These are phyloP conservation scores for Dipteronia dyeriana DNA, from an alignment of 345 rosid species.

Conservation along the genomic window DNA sequence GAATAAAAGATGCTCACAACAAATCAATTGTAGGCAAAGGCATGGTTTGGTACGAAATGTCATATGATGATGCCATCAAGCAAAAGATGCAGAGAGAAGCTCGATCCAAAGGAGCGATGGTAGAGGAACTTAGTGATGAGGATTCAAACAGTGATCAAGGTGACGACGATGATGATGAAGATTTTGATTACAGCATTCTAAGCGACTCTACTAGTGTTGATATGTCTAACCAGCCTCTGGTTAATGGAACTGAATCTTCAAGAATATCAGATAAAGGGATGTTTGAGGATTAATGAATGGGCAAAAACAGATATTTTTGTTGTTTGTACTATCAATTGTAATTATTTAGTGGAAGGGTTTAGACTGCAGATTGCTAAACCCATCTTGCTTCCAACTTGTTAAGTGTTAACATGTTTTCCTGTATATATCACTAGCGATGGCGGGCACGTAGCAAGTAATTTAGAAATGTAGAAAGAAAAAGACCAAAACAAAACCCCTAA, in stretches of 20 bases:
- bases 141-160: slow-evolving; percentile 31
- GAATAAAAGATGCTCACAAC: slow-evolving; percentile 77
- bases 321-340: neutral
- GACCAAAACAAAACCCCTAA: neutral
- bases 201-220: slow-evolving; percentile 42
- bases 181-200: slow-evolving; percentile 74
- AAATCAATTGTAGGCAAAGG: slow-evolving; percentile 87
- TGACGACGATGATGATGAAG: slow-evolving; percentile 49
- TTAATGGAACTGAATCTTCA: slow-evolving; percentile 76
- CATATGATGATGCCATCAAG: slow-evolving; percentile 73
- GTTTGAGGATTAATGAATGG: slow-evolving; percentile 31
- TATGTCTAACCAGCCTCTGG: slow-evolving; percentile 59
- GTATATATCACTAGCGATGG: no score
- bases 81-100: slow-evolving; percentile 61
- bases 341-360: no score
- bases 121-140: slow-evolving; percentile 29
- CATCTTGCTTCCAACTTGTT: no score
- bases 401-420: no score
- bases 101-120: slow-evolving; percentile 27
- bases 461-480: no score
- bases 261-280: slow-evolving; percentile 51
- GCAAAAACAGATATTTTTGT: neutral
- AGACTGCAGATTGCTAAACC: no score
- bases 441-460: no score
- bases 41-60: slow-evolving; percentile 76